Conservation (phyloP, 1,139 yeast genomes). For the Lodderomyces margitis region DNA sequence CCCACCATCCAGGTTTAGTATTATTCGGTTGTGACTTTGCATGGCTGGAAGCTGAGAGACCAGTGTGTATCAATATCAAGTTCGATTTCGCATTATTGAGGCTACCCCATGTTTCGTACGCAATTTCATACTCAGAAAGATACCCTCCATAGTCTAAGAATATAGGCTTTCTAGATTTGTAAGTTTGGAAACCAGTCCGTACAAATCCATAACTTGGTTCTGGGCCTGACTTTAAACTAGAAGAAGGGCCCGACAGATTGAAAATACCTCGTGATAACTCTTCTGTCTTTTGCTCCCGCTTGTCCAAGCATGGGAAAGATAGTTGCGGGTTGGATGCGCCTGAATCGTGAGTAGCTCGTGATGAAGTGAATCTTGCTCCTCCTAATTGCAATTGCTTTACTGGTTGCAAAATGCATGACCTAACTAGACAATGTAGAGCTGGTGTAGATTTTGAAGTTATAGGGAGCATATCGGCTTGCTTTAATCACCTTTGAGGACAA, state of each 20-base stretch:
- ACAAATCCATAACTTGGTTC: constrained; percentile 82
- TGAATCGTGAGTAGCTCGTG: constrained; percentile 1
- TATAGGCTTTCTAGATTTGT: constrained; percentile 54
- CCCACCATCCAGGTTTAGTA: constrained; percentile 92
- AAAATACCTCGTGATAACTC: constrained; percentile 29
- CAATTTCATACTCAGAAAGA: constrained; percentile 71
- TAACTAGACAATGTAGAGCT: neutral
- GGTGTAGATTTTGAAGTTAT: neutral
- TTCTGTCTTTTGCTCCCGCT: constrained; percentile 59
- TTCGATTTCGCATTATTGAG: constrained; percentile 63
- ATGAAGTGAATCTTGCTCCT: neutral
- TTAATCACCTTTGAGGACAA: no score
- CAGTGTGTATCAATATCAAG: constrained; percentile 82
- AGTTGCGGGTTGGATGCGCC: constrained; percentile 56
- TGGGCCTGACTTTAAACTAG: constrained; percentile 65
- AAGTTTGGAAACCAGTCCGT: constrained; percentile 65
- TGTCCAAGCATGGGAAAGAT: constrained; percentile 85
- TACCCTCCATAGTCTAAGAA: constrained; percentile 80
- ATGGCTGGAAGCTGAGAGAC: constrained; percentile 89
- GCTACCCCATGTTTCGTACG: constrained; percentile 85
- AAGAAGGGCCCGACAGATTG: constrained; percentile 10
- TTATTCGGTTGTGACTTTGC: constrained; percentile 82
- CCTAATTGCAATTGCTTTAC: constrained; percentile 13
- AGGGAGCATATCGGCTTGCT: neutral
- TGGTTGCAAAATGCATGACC: constrained; percentile 1